Base-by-base conservation (phyloP, 768 basidiomycete species). In the Cystofilobasidium capitatum region DNA sequence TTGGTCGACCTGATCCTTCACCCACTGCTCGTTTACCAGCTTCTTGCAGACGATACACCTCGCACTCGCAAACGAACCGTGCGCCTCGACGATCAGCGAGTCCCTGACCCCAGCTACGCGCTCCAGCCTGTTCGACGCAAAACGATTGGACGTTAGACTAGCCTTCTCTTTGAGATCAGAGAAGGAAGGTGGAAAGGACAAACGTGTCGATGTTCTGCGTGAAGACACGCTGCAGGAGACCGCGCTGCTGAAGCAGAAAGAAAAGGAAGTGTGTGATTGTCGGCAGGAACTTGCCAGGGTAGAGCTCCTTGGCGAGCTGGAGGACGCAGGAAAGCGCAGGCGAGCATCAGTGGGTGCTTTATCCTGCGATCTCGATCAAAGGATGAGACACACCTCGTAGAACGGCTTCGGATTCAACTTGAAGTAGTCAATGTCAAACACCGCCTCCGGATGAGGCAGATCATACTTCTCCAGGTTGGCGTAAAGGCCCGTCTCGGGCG, bases 181-280 rank as follows among this genome's bases (percentile, higher is more conserved):
- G 22, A 6, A 7, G 20, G 45, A 16, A 24, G 24, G 12, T 24
- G 45, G 8, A 12, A 24, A 47, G 12, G 24, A n/a, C 45, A 24
- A 16, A 47, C 31, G 59, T 62, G 47, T 63, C 66, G 70, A 71
- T 78, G 62, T 78, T 78, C 65, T 78, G 78, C 17, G 78, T 74
- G 71, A 77, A 78, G 57, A 76, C 71, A 17, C 75, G 66, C 70
- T 84, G 83, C 1, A 99, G 83, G 20, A 87, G 80, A 0, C 76
- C 75, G 71, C 88, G 86, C 40, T 83, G 16, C n/a, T 84, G 80
- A 33, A 99, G 81, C 24, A 98, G 82, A 39, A 83, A 83, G 73
- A 96, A 83, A 78, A 97, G 97, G 31, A 91, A 88, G 73, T 99
- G 94, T 0, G 93, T 86, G 1, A 83, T 76, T 0, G 94, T 96